phyloP scores from a whole-genome alignment of 371 early-diverging fungal genomes.

The Rhizopus microsporus region DNA sequence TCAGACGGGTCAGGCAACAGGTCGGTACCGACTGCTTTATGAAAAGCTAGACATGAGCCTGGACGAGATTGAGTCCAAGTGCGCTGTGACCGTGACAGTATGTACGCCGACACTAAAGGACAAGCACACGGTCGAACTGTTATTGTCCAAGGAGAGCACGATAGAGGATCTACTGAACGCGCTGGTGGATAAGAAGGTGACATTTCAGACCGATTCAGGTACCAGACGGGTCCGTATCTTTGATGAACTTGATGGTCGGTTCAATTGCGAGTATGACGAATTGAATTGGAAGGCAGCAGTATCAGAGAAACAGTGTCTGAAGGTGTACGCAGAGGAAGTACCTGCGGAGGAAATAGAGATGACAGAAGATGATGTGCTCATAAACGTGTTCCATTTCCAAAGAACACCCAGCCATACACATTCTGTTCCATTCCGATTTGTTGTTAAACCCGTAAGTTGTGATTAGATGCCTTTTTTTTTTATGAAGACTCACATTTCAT shows the following conservation, averaged over 20 bases:
- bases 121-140: conserved; percentile 34
- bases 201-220: conserved; percentile 11
- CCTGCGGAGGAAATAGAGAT: conserved; percentile 59
- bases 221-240: conserved; percentile 18
- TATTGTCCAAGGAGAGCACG: conserved; percentile 28
- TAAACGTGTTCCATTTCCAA: conserved; percentile 77
- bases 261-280: conserved; percentile 19
- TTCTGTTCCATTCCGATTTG: conserved; percentile 82
- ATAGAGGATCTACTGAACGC: conserved; percentile 26
- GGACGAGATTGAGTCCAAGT: conserved; percentile 81
- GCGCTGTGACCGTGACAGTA: conserved; percentile 56
- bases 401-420: conserved; percentile 69
- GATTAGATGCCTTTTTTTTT: background rate
- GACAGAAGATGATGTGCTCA: conserved; percentile 44
- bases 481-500: background rate
- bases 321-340: conserved; percentile 49
- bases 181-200: conserved; percentile 19
- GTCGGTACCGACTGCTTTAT: conserved; percentile 56
- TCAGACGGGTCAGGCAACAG: conserved; percentile 1
- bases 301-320: conserved; percentile 7
- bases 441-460: conserved; percentile 57
- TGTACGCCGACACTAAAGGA: conserved; percentile 48
- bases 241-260: conserved; percentile 23
- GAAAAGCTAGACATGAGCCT: conserved; percentile 83
- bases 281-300: conserved; percentile 13